A percentile compares a stretch with the other conserved stretches of the same genome.
These are phyloP conservation scores for Omphalea diandra DNA, from an alignment of 441 rosid species.

Conservation along the genomic window DNA sequence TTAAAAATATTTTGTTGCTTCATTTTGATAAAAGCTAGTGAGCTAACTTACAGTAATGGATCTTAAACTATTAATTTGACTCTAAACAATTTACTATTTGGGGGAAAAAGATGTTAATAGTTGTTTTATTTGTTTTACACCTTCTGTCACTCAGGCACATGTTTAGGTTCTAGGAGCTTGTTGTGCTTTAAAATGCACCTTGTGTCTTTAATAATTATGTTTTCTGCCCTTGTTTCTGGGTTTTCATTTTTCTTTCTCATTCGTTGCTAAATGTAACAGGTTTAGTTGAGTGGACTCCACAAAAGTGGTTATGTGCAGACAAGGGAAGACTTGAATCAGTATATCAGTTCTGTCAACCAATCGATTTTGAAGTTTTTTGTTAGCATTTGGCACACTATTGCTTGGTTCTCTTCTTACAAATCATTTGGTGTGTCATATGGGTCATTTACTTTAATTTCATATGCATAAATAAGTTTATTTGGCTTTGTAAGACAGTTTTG, in stretches of 20 bases:
- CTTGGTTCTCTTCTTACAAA: neutral
- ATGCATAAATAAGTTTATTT: slow-evolving; percentile 2
- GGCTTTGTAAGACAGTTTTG: neutral
- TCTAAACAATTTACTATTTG: too few species aligned
- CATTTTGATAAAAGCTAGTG: too few species aligned
- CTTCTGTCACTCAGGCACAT: too few species aligned
- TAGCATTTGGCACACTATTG: neutral
- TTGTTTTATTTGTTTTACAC: too few species aligned
- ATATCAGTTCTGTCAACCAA: neutral
- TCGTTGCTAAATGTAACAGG: neutral
- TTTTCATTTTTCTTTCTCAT: neutral
- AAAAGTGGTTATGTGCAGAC: neutral
- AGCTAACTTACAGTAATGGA: too few species aligned
- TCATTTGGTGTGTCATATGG: neutral
- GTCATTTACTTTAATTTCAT: neutral
- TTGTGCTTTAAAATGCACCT: too few species aligned
- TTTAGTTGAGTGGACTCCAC: neutral
- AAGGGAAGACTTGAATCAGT: neutral
- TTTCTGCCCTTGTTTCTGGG: neutral
- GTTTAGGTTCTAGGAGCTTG: too few species aligned
- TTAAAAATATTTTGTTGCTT: too few species aligned
- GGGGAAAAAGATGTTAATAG: too few species aligned
- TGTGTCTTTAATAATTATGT: too few species aligned
- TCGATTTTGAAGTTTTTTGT: neutral
- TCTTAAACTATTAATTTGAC: too few species aligned